Evolutionary conservation across 768 basidiomycete genomes (phyloP), one percentile per base, ranked within the genome.

Genomic region (Leucocoprinus leucothites): DNA sequence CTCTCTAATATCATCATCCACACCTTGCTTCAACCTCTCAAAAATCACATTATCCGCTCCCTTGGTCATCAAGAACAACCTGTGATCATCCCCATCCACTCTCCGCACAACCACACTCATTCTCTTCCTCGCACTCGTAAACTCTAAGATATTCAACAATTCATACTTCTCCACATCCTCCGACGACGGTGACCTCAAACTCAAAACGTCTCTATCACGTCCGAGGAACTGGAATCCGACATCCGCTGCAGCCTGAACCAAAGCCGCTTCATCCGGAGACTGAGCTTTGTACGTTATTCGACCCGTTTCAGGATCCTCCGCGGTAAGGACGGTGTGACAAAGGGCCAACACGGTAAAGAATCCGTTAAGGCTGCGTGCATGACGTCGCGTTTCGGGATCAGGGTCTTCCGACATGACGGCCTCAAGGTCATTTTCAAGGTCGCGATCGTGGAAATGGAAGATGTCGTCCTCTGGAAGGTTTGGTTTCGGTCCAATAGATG

Each of bases 21-120:
- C 69, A 14, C 88, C 89, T 1, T 78, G 65, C 56, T 77, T 83
- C 51, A 97, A 73, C 48, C 95, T 79, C 65, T 98, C 94, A 62
- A 97, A 97, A 57, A 98, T 90, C 64, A 98, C 87, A 62, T 93
- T 96, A 69, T 98, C 96, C 14, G 96, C 96, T 16, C 96, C 96
- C 69, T 98, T 98, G 52, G 79, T 80, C 46, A 98, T 70, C 59
- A 89, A 67, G 62, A 94, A 84, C 34, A 95, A 64, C 53, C 84
- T 69, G 46, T 72, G 69, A 46, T 81, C 79, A 11, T 76, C 73
- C 13, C 74, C 83, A 44, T 80, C 78, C 24, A 93, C 64, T 69
- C 86, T 90, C 60, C 90, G 78, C 41, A 98, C 70, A 53, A 98
- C 74, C 34, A 98, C 87, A 60, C 93, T 94, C 96, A 98, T 98